phyloP scores from a whole-genome alignment of 257 asterid genomes.

The Haberlea rhodopensis region DNA sequence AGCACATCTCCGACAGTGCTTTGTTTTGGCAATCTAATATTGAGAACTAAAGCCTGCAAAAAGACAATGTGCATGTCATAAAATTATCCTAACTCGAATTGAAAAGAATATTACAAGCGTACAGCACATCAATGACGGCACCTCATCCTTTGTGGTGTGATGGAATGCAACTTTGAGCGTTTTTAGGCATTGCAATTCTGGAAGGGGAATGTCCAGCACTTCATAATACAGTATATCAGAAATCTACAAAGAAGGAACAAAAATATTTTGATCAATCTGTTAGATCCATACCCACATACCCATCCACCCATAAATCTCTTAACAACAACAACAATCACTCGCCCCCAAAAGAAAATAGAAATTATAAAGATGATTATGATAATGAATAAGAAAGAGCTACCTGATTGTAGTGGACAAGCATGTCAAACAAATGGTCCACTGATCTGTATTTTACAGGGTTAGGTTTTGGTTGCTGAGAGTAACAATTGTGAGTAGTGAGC shows the following conservation, averaged over 20 bases:
- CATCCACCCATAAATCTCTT: not conserved
- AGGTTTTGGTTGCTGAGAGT: conserved; percentile 98
- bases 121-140: conserved; percentile 24
- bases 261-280: conserved; percentile 16
- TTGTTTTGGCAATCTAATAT: conserved; percentile 87
- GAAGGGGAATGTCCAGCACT: conserved; percentile 96
- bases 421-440: conserved; percentile 77
- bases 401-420: conserved; percentile 99
- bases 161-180: conserved; percentile 95
- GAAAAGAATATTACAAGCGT: conserved; percentile 3
- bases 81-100: not conserved
- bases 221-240: conserved; percentile 94
- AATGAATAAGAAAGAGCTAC: conserved; percentile 32
- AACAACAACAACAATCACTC: not conserved
- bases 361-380: not conserved
- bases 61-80: not conserved
- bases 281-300: not conserved
- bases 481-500: conserved; percentile 97
- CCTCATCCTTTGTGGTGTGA: conserved; percentile 95
- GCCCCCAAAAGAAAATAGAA: not conserved
- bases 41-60: conserved; percentile 72
- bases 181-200: conserved; percentile 92
- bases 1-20: conserved; percentile 98
- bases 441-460: conserved; percentile 79
- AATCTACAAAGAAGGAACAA: conserved; percentile 40